A percentile compares a stretch with the other conserved stretches of the same genome.
Evolutionary conservation across 1,284 basidiomycete genomes (phyloP).

Genomic region (Heimioporus retisporus): DNA sequence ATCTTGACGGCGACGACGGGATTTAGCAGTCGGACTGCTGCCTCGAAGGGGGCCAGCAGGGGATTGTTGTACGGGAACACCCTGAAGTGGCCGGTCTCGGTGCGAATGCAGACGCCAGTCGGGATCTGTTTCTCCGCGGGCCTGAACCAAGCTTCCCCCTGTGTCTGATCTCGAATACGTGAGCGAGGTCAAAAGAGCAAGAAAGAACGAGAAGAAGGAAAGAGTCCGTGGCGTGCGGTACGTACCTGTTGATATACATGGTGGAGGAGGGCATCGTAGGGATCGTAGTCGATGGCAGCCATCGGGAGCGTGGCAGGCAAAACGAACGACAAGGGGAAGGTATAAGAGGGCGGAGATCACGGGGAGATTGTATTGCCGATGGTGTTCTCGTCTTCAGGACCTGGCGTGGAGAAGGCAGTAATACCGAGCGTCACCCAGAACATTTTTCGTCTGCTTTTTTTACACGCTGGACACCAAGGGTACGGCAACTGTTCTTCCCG

Average conservation of each 20-base stretch:
- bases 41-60: constrained; percentile 73
- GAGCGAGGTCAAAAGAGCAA: neutral
- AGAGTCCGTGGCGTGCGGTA: neutral
- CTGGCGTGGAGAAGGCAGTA: no score
- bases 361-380: neutral
- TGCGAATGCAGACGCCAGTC: constrained; percentile 73
- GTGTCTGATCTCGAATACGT: constrained; percentile 50
- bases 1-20: constrained; percentile 86
- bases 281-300: constrained; percentile 46
- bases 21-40: constrained; percentile 77
- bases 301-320: constrained; percentile 14
- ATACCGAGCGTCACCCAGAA: no score
- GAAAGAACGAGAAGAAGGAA: neutral
- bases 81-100: constrained; percentile 71
- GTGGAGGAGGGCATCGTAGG: constrained; percentile 50
- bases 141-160: constrained; percentile 68
- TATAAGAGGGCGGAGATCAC: constrained; percentile 27
- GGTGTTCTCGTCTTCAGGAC: neutral
- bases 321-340: constrained; percentile 1
- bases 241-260: constrained; percentile 46
- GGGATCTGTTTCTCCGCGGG: constrained; percentile 58
- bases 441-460: no score
- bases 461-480: no score
- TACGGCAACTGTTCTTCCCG: no score
- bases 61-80: constrained; percentile 80